phyloP scores from a whole-genome alignment of 2,329 filamentous ascomycete species.

The Aspergillus calidoustus region DNA sequence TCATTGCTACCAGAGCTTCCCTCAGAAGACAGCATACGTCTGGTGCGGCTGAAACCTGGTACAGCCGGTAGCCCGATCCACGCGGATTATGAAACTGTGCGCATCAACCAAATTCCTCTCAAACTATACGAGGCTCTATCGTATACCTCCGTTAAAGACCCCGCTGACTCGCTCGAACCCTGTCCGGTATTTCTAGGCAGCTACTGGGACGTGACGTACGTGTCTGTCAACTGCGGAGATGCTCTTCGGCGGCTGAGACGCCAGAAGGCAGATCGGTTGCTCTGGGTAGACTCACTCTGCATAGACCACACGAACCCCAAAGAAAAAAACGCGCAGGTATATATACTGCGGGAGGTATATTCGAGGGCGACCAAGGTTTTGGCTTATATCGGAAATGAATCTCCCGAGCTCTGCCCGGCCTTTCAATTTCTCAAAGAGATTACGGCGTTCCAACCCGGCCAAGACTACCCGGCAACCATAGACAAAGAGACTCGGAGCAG shows the following conservation, averaged over 20 bases:
- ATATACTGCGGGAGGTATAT: constrained; percentile 1
- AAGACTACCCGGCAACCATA: neutral
- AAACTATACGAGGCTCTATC: constrained; percentile 6
- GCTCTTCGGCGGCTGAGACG: neutral
- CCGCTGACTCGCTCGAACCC: neutral
- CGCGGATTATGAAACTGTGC: neutral
- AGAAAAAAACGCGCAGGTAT: neutral
- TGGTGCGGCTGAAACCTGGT: constrained; percentile 2
- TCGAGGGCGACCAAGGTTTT: constrained; percentile 5
- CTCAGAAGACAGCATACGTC: constrained; percentile 10
- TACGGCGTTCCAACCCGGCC: neutral
- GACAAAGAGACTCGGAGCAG: neutral
- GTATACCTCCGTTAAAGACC: neutral
- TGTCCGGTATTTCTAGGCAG: constrained; percentile 9
- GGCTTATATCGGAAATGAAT: constrained; percentile 8
- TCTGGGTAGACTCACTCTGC: constrained; percentile 11
- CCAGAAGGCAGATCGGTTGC: neutral
- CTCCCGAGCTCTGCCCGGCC: neutral
- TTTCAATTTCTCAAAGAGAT: constrained; percentile 1
- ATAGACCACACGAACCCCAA: neutral
- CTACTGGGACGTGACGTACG: constrained; percentile 10
- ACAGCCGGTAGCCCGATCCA: neutral
- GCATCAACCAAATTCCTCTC: neutral
- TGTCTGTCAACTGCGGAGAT: neutral
- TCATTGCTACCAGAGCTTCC: neutral